A percentile compares a stretch with the other conserved stretches of the same genome.
Evolutionary conservation across 1,284 basidiomycete genomes (phyloP).

Genomic region (Ustilago esculenta): DNA sequence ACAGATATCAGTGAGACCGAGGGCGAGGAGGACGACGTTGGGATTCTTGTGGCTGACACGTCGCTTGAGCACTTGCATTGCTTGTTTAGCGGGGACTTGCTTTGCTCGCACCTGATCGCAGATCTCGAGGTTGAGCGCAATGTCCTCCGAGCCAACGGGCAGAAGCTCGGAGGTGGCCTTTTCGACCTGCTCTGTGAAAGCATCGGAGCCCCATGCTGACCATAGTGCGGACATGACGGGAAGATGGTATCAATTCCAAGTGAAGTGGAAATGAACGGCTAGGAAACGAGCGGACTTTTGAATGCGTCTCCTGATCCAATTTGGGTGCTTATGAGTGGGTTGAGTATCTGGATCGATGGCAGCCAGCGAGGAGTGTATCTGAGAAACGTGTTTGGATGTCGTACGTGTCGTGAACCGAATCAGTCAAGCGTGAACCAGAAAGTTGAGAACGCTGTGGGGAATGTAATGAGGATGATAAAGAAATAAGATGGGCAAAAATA

Average conservation of each 20-base stretch:
- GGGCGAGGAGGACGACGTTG: constrained; percentile 87
- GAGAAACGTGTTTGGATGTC: background rate
- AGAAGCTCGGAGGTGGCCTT: constrained; percentile 89
- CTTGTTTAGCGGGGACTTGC: constrained; percentile 82
- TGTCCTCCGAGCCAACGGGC: constrained; percentile 79
- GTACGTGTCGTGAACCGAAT: background rate
- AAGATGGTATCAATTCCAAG: background rate
- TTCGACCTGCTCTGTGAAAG: constrained; percentile 70
- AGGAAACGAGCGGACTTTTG: too few relatives aligned
- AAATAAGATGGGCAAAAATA: too few relatives aligned
- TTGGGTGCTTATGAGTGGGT: too few relatives aligned
- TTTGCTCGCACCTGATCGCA: constrained; percentile 94
- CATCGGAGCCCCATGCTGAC: constrained; percentile 57
- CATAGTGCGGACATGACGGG: constrained; percentile 52
- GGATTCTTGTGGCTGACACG: constrained; percentile 93
- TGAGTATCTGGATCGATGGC: too few relatives aligned
- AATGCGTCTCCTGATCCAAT: too few relatives aligned
- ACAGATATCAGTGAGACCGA: constrained; percentile 86
- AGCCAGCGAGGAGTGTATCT: too few relatives aligned
- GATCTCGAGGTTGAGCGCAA: constrained; percentile 92
- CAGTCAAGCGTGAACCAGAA: too few relatives aligned
- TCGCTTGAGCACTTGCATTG: constrained; percentile 87
- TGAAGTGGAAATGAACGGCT: too few relatives aligned
- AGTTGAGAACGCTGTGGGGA: too few relatives aligned
- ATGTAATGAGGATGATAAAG: too few relatives aligned